A percentile compares a stretch with the other conserved stretches of the same genome.
These are phyloP conservation scores for Deuterostichococcus epilithicus DNA, from an alignment of 139 green algal genomes.

Conservation along the genomic window DNA sequence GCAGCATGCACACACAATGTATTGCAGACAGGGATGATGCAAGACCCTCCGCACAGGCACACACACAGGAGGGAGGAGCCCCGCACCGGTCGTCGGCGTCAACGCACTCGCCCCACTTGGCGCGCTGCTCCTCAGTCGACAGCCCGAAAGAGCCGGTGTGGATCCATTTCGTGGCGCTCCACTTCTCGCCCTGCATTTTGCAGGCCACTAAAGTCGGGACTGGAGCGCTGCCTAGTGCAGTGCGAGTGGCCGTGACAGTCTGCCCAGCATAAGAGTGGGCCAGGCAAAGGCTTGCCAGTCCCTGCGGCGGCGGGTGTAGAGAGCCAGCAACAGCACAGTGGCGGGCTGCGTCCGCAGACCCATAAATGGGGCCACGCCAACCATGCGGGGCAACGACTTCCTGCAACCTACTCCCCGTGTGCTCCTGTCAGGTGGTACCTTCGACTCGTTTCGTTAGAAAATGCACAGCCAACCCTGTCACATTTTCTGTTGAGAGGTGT, in stretches of 20 bases:
- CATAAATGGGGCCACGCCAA: no score
- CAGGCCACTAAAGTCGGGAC: no score
- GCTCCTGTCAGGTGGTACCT: background rate
- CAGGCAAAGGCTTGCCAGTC: background rate
- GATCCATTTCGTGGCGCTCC: constrained; percentile 59
- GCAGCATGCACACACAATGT: no score
- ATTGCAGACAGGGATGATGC: no score
- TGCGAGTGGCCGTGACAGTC: no score
- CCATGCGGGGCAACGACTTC: background rate
- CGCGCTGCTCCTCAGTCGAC: constrained; percentile 8
- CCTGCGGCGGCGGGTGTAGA: background rate
- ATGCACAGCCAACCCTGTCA: background rate
- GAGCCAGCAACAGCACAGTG: background rate
- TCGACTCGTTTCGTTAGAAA: background rate
- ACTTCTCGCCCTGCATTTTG: constrained; percentile 45
- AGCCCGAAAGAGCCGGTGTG: constrained; percentile 36
- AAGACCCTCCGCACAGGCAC: no score
- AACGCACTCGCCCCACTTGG: constrained; percentile 28
- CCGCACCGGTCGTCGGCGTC: constrained; percentile 22
- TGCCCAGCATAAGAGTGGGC: no score
- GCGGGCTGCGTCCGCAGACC: no score
- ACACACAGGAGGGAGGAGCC: no score
- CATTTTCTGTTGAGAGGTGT: constrained; percentile 31
- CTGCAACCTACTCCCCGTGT: background rate
- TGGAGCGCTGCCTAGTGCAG: no score